phyloP scores from a whole-genome alignment of 176 grass and related monocot species.

The Carex pumila region DNA sequence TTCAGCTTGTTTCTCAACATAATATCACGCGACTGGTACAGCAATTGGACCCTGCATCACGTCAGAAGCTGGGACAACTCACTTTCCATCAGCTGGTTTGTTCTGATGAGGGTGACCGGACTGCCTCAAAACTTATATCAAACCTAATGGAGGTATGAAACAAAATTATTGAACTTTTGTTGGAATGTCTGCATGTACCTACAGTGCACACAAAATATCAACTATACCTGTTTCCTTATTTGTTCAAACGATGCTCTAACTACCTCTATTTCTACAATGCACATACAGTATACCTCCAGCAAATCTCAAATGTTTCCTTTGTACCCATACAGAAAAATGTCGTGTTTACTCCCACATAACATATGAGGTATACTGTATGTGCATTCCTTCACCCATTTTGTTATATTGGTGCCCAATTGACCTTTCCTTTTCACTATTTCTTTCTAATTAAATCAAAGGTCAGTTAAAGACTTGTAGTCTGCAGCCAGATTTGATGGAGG shows the following conservation, averaged over 20 bases:
- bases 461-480: not conserved
- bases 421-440: constrained; percentile 3
- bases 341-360: not conserved
- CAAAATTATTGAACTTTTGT: not conserved
- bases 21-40: constrained; percentile 84
- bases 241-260: not conserved
- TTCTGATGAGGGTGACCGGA: constrained; percentile 81
- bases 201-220: not conserved
- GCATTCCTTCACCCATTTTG: not conserved
- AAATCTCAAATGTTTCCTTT: not conserved
- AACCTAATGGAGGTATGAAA: constrained; percentile 82
- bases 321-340: not conserved
- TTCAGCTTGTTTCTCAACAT: constrained; percentile 92
- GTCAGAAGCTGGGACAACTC: constrained; percentile 62
- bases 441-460: not conserved
- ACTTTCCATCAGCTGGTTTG: constrained; percentile 94
- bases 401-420: not conserved
- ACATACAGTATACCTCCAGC: not conserved
- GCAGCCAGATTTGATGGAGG: not conserved
- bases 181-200: not conserved
- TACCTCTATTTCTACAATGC: not conserved
- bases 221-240: not conserved
- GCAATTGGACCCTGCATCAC: constrained; percentile 50
- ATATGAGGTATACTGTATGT: constrained; percentile 2
- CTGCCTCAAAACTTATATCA: constrained; percentile 76